phyloP scores from a whole-genome alignment of 495 filamentous ascomycete species.

The Penicillium roqueforti region DNA sequence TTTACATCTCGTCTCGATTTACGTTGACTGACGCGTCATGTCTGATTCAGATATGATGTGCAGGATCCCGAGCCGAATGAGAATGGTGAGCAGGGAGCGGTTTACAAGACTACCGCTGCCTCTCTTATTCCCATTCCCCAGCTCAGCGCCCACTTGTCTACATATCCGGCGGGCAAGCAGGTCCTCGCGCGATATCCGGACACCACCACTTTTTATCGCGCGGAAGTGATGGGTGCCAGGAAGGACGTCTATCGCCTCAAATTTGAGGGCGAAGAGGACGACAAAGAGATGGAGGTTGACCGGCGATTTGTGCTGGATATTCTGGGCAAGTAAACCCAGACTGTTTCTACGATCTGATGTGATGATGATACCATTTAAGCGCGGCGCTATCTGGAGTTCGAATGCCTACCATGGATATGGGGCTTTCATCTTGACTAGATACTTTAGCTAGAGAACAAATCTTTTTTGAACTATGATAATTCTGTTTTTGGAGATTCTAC shows the following conservation, averaged over 20 bases:
- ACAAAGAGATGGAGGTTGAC: slow-evolving; percentile 75
- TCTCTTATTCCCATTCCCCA: slow-evolving; percentile 82
- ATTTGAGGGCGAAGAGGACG: slow-evolving; percentile 85
- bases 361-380: slow-evolving; percentile 31
- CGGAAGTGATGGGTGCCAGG: slow-evolving; percentile 77
- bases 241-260: slow-evolving; percentile 63
- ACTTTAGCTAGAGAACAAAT: background rate
- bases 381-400: slow-evolving; percentile 30
- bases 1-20: slow-evolving; percentile 3
- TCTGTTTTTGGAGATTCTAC: background rate
- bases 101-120: slow-evolving; percentile 73
- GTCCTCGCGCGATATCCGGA: slow-evolving; percentile 83
- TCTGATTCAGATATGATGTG: slow-evolving; percentile 71
- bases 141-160: slow-evolving; percentile 51
- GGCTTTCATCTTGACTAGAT: slow-evolving; percentile 10
- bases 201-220: slow-evolving; percentile 96
- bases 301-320: slow-evolving; percentile 77
- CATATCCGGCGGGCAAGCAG: slow-evolving; percentile 72
- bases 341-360: slow-evolving; percentile 22
- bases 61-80: slow-evolving; percentile 90
- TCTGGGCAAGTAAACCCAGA: slow-evolving; percentile 38
- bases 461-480: background rate
- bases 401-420: slow-evolving; percentile 9
- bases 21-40: slow-evolving; percentile 1
- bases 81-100: slow-evolving; percentile 61